Percentiles rank a stretch among this genome's conserved stretches.
phyloP scores from a whole-genome alignment of 495 filamentous ascomycete species.

The Elasticomyces elasticus region DNA sequence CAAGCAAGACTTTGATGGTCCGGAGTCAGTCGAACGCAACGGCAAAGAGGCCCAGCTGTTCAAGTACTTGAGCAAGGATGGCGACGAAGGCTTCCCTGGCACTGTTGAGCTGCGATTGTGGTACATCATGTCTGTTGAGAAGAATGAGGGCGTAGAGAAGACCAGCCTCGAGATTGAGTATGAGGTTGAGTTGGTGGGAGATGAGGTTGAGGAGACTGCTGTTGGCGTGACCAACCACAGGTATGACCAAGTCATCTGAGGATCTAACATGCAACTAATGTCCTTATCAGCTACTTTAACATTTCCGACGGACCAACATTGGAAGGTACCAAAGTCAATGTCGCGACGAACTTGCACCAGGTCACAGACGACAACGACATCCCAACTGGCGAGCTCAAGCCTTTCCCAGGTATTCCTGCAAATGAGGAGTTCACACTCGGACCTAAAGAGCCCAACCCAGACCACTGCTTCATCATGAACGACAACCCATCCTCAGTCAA shows the following conservation, averaged over 20 bases:
- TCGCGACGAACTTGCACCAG: conserved; percentile 63
- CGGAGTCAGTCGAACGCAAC: conserved; percentile 50
- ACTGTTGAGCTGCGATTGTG: conserved; percentile 66
- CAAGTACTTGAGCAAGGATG: conserved; percentile 59
- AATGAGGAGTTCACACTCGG: conserved; percentile 61
- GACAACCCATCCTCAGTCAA: conserved; percentile 50
- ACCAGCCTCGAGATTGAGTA: conserved; percentile 74
- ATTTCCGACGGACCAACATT: conserved; percentile 57
- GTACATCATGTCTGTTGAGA: conserved; percentile 66
- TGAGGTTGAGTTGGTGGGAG: conserved; percentile 69
- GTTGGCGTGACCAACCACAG: conserved; percentile 92
- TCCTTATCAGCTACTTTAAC: conserved; percentile 82
- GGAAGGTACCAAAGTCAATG: conserved; percentile 62
- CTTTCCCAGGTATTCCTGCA: conserved; percentile 51
- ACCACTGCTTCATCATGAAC: conserved; percentile 80
- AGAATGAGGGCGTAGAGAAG: conserved; percentile 42
- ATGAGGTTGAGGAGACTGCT: conserved; percentile 66
- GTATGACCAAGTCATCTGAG: conserved; percentile 42
- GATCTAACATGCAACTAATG: too few relatives aligned
- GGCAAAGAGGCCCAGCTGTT: conserved; percentile 72
- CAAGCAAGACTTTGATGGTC: conserved; percentile 71
- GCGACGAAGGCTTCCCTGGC: conserved; percentile 80
- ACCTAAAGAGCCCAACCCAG: conserved; percentile 58
- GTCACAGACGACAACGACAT: conserved; percentile 53
- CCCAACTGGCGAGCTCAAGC: conserved; percentile 35